phyloP scores from a whole-genome alignment of 306 rosid species.

The Inga leiocalycina region DNA sequence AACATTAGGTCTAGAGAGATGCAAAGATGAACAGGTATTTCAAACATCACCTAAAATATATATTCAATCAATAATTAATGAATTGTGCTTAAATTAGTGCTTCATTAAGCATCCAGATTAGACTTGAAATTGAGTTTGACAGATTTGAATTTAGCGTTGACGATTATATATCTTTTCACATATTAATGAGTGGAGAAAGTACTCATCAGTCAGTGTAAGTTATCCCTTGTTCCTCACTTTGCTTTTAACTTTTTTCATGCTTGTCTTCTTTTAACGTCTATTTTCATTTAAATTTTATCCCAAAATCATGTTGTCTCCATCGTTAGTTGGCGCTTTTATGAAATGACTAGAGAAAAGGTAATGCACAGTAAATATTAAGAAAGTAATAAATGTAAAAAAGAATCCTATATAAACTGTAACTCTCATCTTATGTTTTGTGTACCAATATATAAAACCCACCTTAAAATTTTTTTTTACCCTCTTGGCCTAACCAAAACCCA shows the following conservation, averaged over 20 bases:
- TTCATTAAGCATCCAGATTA: not conserved
- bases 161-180: not conserved
- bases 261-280: not conserved
- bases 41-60: not conserved
- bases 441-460: not conserved
- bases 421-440: not conserved
- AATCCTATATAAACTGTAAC: not conserved
- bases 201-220: not conserved
- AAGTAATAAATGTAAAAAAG: not conserved
- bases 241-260: not conserved
- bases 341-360: not conserved
- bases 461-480: not conserved
- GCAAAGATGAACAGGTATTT: not conserved
- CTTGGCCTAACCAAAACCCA: not conserved
- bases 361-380: not conserved
- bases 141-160: not conserved
- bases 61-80: not conserved
- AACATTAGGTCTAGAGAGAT: not conserved
- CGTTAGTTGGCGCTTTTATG: conserved; percentile 1
- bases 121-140: not conserved
- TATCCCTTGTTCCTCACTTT: not conserved
- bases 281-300: not conserved
- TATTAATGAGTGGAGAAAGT: not conserved
- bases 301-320: not conserved
- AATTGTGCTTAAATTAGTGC: not conserved